Percentiles rank a stretch among this genome's conserved stretches.
Evolutionary conservation across 2,329 filamentous ascomycete species (phyloP).

Genomic region (Pyrenophora teres): DNA sequence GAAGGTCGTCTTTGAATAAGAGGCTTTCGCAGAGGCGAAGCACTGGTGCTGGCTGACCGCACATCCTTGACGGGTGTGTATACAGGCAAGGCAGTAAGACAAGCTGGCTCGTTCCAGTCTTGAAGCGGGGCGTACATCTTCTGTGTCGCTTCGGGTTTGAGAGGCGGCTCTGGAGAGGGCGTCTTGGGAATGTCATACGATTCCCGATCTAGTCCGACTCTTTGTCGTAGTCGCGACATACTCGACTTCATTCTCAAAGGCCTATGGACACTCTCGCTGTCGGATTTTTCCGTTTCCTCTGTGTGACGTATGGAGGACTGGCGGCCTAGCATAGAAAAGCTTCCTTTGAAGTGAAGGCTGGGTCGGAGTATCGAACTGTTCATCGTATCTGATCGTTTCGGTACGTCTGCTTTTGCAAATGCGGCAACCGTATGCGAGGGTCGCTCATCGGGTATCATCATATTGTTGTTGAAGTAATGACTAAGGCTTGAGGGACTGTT

Average conservation of each 20-base stretch:
- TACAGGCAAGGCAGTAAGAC: conserved; percentile 11
- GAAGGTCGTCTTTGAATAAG: neutral
- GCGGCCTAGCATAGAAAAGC: conserved; percentile 29
- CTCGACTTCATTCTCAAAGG: conserved; percentile 24
- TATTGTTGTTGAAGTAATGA: conserved; percentile 25
- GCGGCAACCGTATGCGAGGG: conserved; percentile 35
- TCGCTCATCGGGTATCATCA: conserved; percentile 30
- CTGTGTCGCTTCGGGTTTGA: neutral
- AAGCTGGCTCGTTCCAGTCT: neutral
- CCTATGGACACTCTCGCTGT: conserved; percentile 3
- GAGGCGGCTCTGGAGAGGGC: neutral
- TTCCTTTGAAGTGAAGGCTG: conserved; percentile 34
- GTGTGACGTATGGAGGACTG: conserved; percentile 25
- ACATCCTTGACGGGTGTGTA: conserved; percentile 3
- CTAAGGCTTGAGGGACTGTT: conserved; percentile 21
- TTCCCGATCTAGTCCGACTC: conserved; percentile 19
- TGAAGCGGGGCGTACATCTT: conserved; percentile 5
- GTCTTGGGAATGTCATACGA: conserved; percentile 1
- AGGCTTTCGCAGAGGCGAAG: neutral
- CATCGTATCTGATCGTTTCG: conserved; percentile 36
- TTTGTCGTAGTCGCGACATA: conserved; percentile 25
- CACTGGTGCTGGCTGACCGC: neutral
- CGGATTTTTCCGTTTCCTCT: conserved; percentile 1
- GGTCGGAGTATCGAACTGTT: conserved; percentile 29
- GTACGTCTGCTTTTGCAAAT: conserved; percentile 29